Percentiles rank a stretch among this genome's conserved stretches.
Evolutionary conservation across 2,329 filamentous ascomycete genomes (phyloP).

Genomic region (Neonectria ditissima): DNA sequence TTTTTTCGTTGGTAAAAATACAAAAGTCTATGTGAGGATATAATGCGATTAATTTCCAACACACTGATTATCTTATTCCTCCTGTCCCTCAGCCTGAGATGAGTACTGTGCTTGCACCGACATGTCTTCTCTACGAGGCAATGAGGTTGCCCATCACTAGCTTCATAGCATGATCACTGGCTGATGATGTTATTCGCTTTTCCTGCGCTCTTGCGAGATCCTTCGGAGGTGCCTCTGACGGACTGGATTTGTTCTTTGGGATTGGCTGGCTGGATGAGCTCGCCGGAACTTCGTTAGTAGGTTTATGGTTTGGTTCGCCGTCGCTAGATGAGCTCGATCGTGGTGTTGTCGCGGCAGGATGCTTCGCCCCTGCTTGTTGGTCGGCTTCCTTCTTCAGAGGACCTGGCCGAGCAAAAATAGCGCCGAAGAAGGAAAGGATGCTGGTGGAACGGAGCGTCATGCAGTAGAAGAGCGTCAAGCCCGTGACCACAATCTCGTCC

Average conservation of each 20-base stretch:
- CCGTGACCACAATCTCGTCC: slow-evolving; percentile 34
- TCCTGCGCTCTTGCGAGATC: background rate
- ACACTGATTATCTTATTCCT: background rate
- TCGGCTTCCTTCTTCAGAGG: slow-evolving; percentile 23
- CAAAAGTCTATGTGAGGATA: background rate
- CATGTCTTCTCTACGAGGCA: background rate
- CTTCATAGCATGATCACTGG: background rate
- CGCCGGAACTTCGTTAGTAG: background rate
- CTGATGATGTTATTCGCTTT: background rate
- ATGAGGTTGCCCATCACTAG: background rate
- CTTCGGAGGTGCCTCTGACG: background rate
- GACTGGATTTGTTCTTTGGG: background rate
- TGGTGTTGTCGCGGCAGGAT: background rate
- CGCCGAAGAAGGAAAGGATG: slow-evolving; percentile 27
- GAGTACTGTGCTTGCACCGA: background rate
- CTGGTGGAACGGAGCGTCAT: slow-evolving; percentile 28
- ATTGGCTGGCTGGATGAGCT: background rate
- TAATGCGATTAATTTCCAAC: background rate
- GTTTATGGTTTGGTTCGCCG: too few relatives aligned
- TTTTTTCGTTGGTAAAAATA: background rate
- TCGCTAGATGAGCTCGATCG: background rate
- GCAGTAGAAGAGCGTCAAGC: slow-evolving; percentile 30
- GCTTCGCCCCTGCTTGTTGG: background rate
- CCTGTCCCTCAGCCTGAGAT: background rate
- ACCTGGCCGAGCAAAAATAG: slow-evolving; percentile 28